Conservation (phyloP, 225 moss, liverwort and hornwort genomes). For the Straminergon stramineum region DNA sequence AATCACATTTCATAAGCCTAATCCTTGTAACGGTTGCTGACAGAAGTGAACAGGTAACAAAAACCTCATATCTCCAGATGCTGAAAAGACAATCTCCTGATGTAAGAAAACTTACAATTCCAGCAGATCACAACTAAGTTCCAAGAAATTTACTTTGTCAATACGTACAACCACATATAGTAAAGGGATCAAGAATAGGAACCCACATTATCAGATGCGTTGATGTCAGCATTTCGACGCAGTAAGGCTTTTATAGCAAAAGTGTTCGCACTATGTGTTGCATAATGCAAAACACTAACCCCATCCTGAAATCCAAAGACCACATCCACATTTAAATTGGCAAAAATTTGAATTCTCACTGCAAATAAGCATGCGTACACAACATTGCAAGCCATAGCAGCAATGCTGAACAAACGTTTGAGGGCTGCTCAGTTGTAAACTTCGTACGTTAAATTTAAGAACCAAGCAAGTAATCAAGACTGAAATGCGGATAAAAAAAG, state of each 20-base stretch:
- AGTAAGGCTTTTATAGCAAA: constrained; percentile 52
- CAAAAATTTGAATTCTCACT: neutral
- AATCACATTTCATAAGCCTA: neutral
- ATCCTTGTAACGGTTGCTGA: neutral
- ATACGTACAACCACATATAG: neutral
- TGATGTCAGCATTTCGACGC: constrained; percentile 55
- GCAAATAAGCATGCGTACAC: neutral
- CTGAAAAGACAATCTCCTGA: neutral
- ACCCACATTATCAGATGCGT: constrained; percentile 50
- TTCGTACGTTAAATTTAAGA: neutral
- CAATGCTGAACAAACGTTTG: neutral
- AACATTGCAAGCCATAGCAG: neutral
- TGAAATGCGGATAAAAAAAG: neutral
- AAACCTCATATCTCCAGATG: neutral
- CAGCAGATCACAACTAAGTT: neutral
- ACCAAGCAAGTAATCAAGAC: neutral
- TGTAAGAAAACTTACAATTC: neutral
- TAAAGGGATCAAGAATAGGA: neutral
- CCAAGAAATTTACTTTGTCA: neutral
- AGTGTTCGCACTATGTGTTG: constrained; percentile 44
- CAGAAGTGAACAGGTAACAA: neutral
- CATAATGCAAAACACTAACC: constrained; percentile 67
- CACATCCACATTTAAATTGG: neutral
- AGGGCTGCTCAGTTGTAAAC: neutral
- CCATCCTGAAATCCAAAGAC: constrained; percentile 38